Evolutionary conservation across 768 basidiomycete species (phyloP), one percentile per base, ranked within the genome.

Genomic region (Trametes cubensis): DNA sequence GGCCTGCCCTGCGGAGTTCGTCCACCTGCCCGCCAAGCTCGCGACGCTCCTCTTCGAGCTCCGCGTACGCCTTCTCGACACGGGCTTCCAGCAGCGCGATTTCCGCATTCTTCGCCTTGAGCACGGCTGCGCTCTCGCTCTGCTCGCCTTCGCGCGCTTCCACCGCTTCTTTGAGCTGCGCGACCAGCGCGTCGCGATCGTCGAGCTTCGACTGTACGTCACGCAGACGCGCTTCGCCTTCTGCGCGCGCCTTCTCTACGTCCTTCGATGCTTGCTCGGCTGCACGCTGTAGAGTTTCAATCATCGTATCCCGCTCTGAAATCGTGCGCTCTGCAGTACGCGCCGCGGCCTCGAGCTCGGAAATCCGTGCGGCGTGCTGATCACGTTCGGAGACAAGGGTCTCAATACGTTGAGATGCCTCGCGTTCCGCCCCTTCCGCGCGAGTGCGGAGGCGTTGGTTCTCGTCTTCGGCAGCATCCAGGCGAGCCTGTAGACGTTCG

Each of bases 1-100:
- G 92, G 39, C 95, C 95, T 25, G 95, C 96, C 64, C 83, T 80
- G 34, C 93, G 83, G 44, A 98, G 81, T 70, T 94, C 91, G 58
- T 96, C 90, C 1, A 97, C 85, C 67, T 94, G 89, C 0, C 70
- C 73, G 14, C 81, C 81, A 39, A 96, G 77, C 67, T 95, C 92
- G 47, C 73, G 77, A 46, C 85, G 81, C 66, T 93, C 92, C 11
- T 81, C 72, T 30, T 81, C 81, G 3, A 81, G 73, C 42, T 85
- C 84, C 8, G 62, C 41, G n/a, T 78, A 76, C 17, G 78, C 75
- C 63, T 76, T 78, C 68, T 78, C 77, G 10, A 83, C 73, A 18
- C 81, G 77, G 21, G 71, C 73, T 57, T 85, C 80, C 58, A 93
- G 76, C 20, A 80, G 69, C 49, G 75, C 72, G 34, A 94, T 82